Percentiles rank a stretch among this genome's conserved stretches.
Conservation (phyloP, 108 stramenopile genomes). For the Fistulifera pelliculosa region DNA sequence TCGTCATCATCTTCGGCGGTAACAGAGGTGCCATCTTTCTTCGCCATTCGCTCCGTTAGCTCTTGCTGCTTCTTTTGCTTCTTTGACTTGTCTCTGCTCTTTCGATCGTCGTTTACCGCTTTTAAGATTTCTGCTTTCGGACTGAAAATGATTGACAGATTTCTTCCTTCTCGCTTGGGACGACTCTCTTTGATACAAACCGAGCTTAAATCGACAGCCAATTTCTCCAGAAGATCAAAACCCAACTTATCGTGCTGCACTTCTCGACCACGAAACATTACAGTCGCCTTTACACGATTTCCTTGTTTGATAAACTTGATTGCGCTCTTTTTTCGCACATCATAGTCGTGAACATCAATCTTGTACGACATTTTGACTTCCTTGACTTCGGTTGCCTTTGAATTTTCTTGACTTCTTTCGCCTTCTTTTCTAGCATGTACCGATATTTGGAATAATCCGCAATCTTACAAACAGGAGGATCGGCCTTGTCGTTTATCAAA, state of each 20-base stretch:
- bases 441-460: slow-evolving; percentile 92
- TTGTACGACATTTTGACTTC: slow-evolving; percentile 96
- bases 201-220: slow-evolving; percentile 56
- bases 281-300: slow-evolving; percentile 79
- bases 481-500: slow-evolving; percentile 80
- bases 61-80: slow-evolving; percentile 47
- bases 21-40: slow-evolving; percentile 16
- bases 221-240: slow-evolving; percentile 50
- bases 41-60: slow-evolving; percentile 14
- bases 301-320: slow-evolving; percentile 79
- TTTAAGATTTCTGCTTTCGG: slow-evolving; percentile 74
- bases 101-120: slow-evolving; percentile 58
- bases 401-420: slow-evolving; percentile 92
- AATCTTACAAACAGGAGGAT: slow-evolving; percentile 92
- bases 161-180: slow-evolving; percentile 68
- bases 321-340: slow-evolving; percentile 79
- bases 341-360: slow-evolving; percentile 93
- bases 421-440: slow-evolving; percentile 86
- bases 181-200: slow-evolving; percentile 54
- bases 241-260: slow-evolving; percentile 74
- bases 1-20: slow-evolving; percentile 19
- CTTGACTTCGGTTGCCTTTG: slow-evolving; percentile 89
- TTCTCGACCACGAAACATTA: slow-evolving; percentile 77
- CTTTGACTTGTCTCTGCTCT: slow-evolving; percentile 58
- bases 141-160: slow-evolving; percentile 54